Base-by-base conservation (phyloP, 495 filamentous ascomycete species). In the Neurospora sp. region DNA sequence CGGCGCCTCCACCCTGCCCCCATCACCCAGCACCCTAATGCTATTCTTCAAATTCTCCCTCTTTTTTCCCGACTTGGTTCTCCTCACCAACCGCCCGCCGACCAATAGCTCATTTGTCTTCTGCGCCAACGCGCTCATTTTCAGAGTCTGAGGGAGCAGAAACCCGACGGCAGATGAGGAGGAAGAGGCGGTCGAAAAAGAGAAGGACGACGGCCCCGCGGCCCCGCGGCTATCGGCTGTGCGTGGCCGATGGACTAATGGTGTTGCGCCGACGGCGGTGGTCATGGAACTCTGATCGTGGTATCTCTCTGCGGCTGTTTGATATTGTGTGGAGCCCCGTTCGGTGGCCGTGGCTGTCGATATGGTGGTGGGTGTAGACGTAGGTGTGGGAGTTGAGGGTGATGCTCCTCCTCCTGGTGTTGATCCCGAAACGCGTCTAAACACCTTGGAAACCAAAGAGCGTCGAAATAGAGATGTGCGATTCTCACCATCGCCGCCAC, bases 31-130 rank as follows among this genome's bases (percentile, higher is more conserved):
- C 11, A 73, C 72, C 43, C 28, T 73, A 9, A 73, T 73, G 28
- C 70, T 73, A 37, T 71, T 73, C 74, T 73, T 77, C 70, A 78
- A 17, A 21, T 70, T 71, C 43, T 77, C 73, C 71, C 76, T 54
- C 71, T 70, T 54, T 73, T 70, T 69, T 38, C 74, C 70, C 40
- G 73, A 66, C 31, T 37, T 73, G 9, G 34, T 74, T 17, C 24
- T 59, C 54, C 71, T 54, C 39, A 39, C 72, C 38, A 69, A 34
- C 28, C 66, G 37, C 21, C 40, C 28, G n/a, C 70, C 59, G 6
- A 73, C 70, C 11, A 74, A 21, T 4, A 66, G 11, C 13, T 66
- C 54, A 36, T 66, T 66, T 1, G 54, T 66, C 54, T 66, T 66
- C 24, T 31, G 24, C 28, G 54, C 54, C 54, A 66, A 34, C 28